Base-by-base conservation (phyloP, 352 stramenopile species). In the Phytophthora pisi region DNA sequence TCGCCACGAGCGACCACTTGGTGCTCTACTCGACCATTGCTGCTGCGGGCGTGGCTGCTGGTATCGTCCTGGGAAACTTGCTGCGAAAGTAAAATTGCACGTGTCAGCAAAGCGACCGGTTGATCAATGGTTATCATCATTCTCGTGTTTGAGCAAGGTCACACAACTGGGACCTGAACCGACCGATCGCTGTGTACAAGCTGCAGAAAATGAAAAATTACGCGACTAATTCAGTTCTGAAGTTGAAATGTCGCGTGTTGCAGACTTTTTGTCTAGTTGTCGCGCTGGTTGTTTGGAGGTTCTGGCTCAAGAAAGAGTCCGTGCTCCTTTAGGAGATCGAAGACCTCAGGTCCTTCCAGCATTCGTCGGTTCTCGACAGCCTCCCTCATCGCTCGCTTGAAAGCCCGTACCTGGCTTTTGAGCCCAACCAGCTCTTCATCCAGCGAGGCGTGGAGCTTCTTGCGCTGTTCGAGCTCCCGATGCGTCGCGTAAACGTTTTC, bases 401-500 rank as follows among this genome's bases (percentile, higher is more conserved):
- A 90, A 3, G 51, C 42, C 7, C 49, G 26, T 9, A 91, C 56
- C n/a, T 69, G 67, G 10, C 4, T 28, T 31, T 82, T 74, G 45
- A 86, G 51, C 9, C 83, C 70, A 18, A 62, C 15, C 10, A 89
- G 57, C 53, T 88, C 65, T 3, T 38, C 15, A 42, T 67, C 47
- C 9, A 90, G 67, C 30, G 61, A 66, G 13, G 13, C n/a, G 0
- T 82, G 72, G n/a, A 68, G 70, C 51, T 74, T 68, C 51, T 81
- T 60, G 4, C 79, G 77, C 57, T 83, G 61, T 4, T 58, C 15
- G 6, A 69, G 67, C 52, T 89, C 81, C n/a, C 65, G 70, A 52
- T 80, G 71, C n/a, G 79, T 82, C 16, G 81, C 56, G 70, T 91
- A 91, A 43, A 91, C 81, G 45, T 82, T 90, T 64, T 91, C 83